Conservation (phyloP, 179 eudicot species). For the Beta lomatogona region DNA sequence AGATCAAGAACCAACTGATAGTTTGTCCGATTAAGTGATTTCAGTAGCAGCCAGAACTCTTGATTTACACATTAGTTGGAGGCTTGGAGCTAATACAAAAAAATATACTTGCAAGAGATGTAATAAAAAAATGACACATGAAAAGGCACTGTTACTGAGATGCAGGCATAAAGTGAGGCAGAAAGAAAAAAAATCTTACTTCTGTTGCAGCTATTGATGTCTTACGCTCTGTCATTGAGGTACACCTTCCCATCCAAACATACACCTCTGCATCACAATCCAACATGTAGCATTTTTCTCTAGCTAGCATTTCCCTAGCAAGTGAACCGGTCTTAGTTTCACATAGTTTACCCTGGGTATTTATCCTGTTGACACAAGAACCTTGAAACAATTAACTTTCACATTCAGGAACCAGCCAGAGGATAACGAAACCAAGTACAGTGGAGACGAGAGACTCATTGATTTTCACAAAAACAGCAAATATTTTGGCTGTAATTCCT, state of each 20-base stretch:
- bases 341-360: slow-evolving; percentile 43
- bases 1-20: background rate
- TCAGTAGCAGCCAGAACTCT: background rate
- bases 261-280: slow-evolving; percentile 56
- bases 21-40: background rate
- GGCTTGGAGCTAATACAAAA: background rate
- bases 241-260: slow-evolving; percentile 75
- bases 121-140: background rate
- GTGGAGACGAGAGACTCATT: background rate
- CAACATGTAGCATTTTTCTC: slow-evolving; percentile 64
- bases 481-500: background rate
- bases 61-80: background rate
- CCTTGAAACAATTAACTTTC: background rate
- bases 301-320: slow-evolving; percentile 48
- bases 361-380: slow-evolving; percentile 42
- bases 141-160: background rate
- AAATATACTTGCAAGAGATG: background rate
- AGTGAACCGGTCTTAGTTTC: slow-evolving; percentile 36
- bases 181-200: slow-evolving; percentile 34
- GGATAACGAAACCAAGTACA: background rate
- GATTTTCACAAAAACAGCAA: background rate
- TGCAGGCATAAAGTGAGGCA: background rate
- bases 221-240: slow-evolving; percentile 55
- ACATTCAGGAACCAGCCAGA: background rate
- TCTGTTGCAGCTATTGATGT: slow-evolving; percentile 55